phyloP scores from a whole-genome alignment of 495 filamentous ascomycete genomes.

The Penicillium coffeae region DNA sequence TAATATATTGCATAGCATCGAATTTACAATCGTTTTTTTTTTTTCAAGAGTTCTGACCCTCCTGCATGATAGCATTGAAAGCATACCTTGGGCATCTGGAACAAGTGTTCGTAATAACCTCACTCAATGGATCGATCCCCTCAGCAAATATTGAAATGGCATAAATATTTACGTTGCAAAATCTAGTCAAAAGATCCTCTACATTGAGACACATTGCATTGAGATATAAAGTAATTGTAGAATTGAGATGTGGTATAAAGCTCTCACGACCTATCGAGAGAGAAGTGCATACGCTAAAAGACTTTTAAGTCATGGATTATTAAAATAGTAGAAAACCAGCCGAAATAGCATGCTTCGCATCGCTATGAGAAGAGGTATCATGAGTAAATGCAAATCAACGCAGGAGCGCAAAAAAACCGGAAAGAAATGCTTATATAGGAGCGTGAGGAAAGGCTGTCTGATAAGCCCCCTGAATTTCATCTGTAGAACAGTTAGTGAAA shows the following conservation, averaged over 20 bases:
- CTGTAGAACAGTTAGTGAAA: slow-evolving; percentile 19
- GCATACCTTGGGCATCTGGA: too few species aligned
- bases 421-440: slow-evolving; percentile 16
- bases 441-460: slow-evolving; percentile 38
- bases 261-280: neutral
- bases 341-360: neutral
- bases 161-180: too few species aligned
- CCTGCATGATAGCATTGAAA: too few species aligned
- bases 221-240: neutral
- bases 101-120: too few species aligned
- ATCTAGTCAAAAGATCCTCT: too few species aligned
- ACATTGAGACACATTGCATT: neutral
- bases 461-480: slow-evolving; percentile 46
- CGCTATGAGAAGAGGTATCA: neutral
- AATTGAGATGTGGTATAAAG: neutral
- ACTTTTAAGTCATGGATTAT: neutral
- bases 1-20: neutral
- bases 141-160: too few species aligned
- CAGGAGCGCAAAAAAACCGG: neutral
- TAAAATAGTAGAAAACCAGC: neutral
- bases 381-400: neutral
- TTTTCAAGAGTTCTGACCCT: too few species aligned
- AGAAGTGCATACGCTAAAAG: neutral
- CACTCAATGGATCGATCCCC: too few species aligned
- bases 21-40: neutral